phyloP scores from a whole-genome alignment of 306 rosid genomes.

The apple (Malus domestica) region DNA sequence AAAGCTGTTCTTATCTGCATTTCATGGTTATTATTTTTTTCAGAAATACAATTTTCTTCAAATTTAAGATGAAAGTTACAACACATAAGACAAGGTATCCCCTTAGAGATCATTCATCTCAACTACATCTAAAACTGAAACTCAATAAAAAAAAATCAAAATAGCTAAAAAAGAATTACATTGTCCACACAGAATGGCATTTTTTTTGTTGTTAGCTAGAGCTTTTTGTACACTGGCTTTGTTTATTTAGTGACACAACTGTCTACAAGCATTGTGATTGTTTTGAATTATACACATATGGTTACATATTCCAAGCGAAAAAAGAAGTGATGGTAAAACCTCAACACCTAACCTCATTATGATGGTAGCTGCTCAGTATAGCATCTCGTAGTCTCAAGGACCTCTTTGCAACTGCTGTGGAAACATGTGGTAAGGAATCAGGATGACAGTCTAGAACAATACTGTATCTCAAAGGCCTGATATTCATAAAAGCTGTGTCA shows the following conservation, averaged over 20 bases:
- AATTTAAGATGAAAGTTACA: background rate
- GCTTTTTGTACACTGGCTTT: background rate
- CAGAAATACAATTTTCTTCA: background rate
- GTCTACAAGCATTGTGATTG: background rate
- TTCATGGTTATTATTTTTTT: background rate
- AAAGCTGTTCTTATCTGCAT: background rate
- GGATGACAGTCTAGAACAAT: constrained; percentile 75
- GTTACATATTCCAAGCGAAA: background rate
- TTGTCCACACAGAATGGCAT: background rate
- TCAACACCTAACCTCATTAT: constrained; percentile 57
- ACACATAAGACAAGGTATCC: background rate
- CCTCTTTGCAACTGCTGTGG: constrained; percentile 44
- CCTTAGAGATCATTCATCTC: background rate
- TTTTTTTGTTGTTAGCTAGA: background rate
- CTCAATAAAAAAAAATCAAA: background rate
- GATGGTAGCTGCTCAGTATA: constrained; percentile 79
- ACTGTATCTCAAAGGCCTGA: constrained; percentile 89
- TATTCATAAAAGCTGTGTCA: constrained; percentile 68
- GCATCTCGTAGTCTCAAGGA: constrained; percentile 69
- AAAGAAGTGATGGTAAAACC: constrained; percentile 12
- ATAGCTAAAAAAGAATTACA: background rate
- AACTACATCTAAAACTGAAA: background rate
- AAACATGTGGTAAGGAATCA: constrained; percentile 45
- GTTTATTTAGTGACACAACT: background rate
- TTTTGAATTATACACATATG: background rate